Evolutionary conservation across 2,329 filamentous ascomycete species (phyloP), one percentile per base, ranked within the genome.

Genomic region (Penicillium crustosum): DNA sequence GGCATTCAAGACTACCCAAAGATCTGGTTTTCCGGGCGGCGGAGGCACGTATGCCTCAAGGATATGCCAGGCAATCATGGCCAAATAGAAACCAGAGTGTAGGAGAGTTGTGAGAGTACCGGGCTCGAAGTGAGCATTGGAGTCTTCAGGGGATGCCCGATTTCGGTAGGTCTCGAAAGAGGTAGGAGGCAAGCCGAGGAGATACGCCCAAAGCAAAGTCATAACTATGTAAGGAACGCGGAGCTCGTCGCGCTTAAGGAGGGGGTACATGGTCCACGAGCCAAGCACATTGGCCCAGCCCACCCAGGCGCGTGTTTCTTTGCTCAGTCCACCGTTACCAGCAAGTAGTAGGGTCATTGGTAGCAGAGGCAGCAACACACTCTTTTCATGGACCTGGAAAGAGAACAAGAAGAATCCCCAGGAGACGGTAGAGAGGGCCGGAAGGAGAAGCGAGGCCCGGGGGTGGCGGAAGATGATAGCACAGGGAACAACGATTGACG

Each of bases 401-500:
- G 91, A 95, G 78, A 95, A 97, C 17, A 99, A 81, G 74, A 97
- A 99, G 80, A 99, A 99, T 0, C 89, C 93, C 94, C 94, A 99
- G 2, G 93, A 90, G 0, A 90, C 92, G 2, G 89, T 83, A 1
- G 93, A 89, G 57, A 97, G 85, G 0, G 90, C 90, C 36, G 90
- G 83, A 1, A 92, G 92, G 15, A 97, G 77, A 5, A 94, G 81
- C 42, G 88, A 84, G 66, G 89, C 93, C 48, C 85, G 84, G 0
- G 94, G 94, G 49, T 87, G 87, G 55, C 91, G 72, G 71, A 96
- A 90, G 29, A 97, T 82, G 49, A 96, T 82, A 4, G 89, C 66
- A 69, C 92, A 96, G 0, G 93, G 88, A 0, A 91, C 87, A 0
- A 89, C 73, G 57, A 97, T 95, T 2, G 91, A 86, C 2, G 82